A percentile compares a stretch with the other conserved stretches of the same genome.
These are phyloP conservation scores for Xylaria arbuscula DNA, from an alignment of 2,329 filamentous ascomycete species.

Conservation along the genomic window DNA sequence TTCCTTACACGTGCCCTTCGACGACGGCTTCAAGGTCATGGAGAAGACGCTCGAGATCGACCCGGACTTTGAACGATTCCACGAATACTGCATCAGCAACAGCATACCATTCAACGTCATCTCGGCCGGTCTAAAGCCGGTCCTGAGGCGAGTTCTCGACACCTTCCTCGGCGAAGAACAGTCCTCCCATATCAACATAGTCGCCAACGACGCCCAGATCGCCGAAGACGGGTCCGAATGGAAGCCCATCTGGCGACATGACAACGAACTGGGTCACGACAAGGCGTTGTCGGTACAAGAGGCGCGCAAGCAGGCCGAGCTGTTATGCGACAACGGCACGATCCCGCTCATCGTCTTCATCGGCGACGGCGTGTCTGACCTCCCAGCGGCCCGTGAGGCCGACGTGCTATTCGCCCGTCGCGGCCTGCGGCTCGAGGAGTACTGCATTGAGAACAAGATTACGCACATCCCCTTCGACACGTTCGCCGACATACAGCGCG, in stretches of 20 bases:
- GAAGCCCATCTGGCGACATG: conserved; percentile 75
- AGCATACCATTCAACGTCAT: conserved; percentile 76
- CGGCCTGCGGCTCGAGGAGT: conserved; percentile 73
- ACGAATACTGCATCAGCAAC: conserved; percentile 71
- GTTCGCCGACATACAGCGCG: conserved; percentile 72
- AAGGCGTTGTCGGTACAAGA: conserved; percentile 73
- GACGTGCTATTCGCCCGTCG: conserved; percentile 75
- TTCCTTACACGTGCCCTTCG: conserved; percentile 73
- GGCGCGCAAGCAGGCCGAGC: conserved; percentile 64
- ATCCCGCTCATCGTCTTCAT: conserved; percentile 76
- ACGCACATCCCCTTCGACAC: conserved; percentile 72
- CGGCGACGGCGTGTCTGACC: conserved; percentile 75
- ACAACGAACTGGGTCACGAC: conserved; percentile 72
- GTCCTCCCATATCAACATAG: conserved; percentile 70
- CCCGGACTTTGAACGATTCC: conserved; percentile 71
- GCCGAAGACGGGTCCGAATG: conserved; percentile 67
- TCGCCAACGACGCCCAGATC: conserved; percentile 74
- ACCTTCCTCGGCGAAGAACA: conserved; percentile 71
- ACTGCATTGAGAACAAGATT: conserved; percentile 71
- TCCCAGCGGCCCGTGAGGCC: conserved; percentile 72
- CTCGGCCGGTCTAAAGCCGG: conserved; percentile 73
- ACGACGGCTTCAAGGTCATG: conserved; percentile 74
- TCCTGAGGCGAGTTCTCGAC: conserved; percentile 70
- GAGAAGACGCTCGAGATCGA: conserved; percentile 71
- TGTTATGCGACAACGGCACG: conserved; percentile 65